Evolutionary conservation across 306 rosid species (phyloP).

Genomic region (Rosa multiflora): DNA sequence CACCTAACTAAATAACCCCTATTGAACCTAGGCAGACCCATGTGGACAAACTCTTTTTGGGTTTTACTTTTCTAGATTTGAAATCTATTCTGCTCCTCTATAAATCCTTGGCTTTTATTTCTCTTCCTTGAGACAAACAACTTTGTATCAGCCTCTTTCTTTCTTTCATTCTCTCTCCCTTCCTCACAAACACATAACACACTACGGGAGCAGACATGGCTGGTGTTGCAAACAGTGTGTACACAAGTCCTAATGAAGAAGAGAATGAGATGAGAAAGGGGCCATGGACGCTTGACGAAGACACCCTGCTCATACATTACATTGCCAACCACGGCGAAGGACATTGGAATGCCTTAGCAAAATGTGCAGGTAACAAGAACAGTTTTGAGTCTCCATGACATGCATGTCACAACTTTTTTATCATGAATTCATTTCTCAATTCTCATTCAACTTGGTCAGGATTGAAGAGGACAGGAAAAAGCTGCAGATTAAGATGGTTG

Average conservation of each 20-base stretch:
- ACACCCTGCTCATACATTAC: constrained; percentile 74
- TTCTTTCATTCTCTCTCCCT: neutral
- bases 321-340: constrained; percentile 88
- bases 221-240: constrained; percentile 33
- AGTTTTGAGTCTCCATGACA: constrained; percentile 4
- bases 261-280: constrained; percentile 71
- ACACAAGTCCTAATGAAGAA: constrained; percentile 34
- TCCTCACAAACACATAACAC: constrained; percentile 1
- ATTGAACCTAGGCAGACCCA: constrained; percentile 23
- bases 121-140: constrained; percentile 14
- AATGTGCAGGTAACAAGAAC: constrained; percentile 62
- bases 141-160: neutral
- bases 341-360: constrained; percentile 88
- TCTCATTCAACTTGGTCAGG: constrained; percentile 45
- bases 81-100: constrained; percentile 28
- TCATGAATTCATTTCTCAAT: neutral
- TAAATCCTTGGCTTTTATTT: constrained; percentile 28
- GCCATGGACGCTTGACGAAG: constrained; percentile 98
- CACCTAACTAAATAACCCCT: constrained; percentile 27
- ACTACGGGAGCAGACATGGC: constrained; percentile 48
- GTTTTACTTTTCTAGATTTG: constrained; percentile 19
- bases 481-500: constrained; percentile 95
- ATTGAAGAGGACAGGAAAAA: constrained; percentile 92
- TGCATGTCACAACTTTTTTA: neutral
- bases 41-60: constrained; percentile 33